Evolutionary conservation across 2,329 filamentous ascomycete genomes (phyloP), one percentile per base, ranked within the genome.

Genomic region (Arthroderma uncinatum): DNA sequence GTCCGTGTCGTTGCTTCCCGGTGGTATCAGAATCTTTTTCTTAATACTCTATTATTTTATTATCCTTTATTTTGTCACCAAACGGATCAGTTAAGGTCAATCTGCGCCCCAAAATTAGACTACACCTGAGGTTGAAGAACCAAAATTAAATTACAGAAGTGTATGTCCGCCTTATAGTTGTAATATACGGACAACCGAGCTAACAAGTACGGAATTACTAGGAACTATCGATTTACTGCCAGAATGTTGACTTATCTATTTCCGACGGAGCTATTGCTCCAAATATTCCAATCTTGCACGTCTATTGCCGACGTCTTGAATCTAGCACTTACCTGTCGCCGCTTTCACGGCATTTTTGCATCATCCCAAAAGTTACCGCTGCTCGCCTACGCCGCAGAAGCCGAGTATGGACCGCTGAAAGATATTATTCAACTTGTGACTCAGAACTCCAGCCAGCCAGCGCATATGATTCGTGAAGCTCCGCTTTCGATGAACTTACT

Each of bases 341-440:
- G 79, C 56, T 77, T 83, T 61, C 74, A 75, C 63, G 67, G 69
- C 56, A 74, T 83, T 59, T 80, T 78, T 62, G 67, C 73, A 16
- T 76, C 75, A 9, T 79, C 78, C 50, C 78, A 78, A 64, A 78
- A 78, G 62, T 71, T 83, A 16, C 64, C 73, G 54, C 80, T 83
- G 55, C 75, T 84, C 56, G 73, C 76, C 58, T 65, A 71, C 54
- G 79, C 75, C 25, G 78, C 78, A 25, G 78, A 83, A 64, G 66
- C 70, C 33, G 78, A 84, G 64, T 81, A 78, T 62, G 81, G 82
- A 0, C 82, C 82, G 1, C 66, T 83, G 12, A 64, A 79, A 57
- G 81, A 83, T 65, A 76, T 81, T 59, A 74, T 80, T 57, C 81
- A 83, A 64, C 70, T 84, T 16, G 70, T 83, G 37, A 84, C 81